These are phyloP conservation scores for Nitzschia sp. DNA, from an alignment of 108 stramenopile species.

Conservation along the genomic window DNA sequence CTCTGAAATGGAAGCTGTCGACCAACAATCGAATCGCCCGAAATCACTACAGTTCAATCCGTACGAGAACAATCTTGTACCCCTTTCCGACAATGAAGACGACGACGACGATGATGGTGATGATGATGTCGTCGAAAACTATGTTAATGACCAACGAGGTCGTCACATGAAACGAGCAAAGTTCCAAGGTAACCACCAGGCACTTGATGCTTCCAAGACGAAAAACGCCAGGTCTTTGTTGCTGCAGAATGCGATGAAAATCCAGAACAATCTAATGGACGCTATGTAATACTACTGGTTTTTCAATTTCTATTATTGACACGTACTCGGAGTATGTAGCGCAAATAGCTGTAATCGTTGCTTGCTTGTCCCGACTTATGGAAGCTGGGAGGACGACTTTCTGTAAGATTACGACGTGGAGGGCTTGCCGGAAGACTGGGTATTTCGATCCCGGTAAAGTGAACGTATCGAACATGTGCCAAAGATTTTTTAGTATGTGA, in stretches of 20 bases:
- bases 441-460: too few species aligned
- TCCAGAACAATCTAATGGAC: constrained; percentile 51
- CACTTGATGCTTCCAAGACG: constrained; percentile 13
- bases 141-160: neutral
- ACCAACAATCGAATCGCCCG: constrained; percentile 30
- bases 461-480: too few species aligned
- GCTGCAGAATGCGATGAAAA: constrained; percentile 39
- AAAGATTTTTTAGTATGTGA: too few species aligned
- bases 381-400: too few species aligned
- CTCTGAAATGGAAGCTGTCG: constrained; percentile 7
- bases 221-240: constrained; percentile 30
- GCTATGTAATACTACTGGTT: constrained; percentile 28
- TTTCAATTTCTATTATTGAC: too few species aligned
- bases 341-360: too few species aligned
- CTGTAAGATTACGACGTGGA: too few species aligned
- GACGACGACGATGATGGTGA: constrained; percentile 2
- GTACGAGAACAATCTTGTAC: constrained; percentile 4
- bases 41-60: constrained; percentile 30
- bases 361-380: too few species aligned
- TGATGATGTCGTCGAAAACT: neutral
- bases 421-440: too few species aligned
- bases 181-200: neutral
- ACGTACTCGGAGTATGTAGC: too few species aligned
- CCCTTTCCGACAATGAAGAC: constrained; percentile 5
- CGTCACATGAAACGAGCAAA: constrained; percentile 22